Evolutionary conservation across 2,329 filamentous ascomycete genomes (phyloP).

Genomic region (Aspergillus ochraceus): DNA sequence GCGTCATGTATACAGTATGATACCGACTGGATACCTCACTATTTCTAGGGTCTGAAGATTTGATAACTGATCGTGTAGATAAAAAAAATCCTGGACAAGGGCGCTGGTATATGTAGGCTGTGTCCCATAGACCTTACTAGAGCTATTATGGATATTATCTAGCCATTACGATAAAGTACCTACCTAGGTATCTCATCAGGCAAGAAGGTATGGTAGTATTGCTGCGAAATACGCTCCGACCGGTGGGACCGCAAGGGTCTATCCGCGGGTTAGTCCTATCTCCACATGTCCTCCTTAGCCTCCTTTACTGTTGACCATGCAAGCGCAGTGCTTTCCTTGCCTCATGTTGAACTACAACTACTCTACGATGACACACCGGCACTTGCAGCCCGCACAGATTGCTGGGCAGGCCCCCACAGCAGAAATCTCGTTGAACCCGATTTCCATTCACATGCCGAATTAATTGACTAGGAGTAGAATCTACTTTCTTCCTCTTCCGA

Average conservation of each 20-base stretch:
- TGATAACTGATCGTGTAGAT: too few relatives aligned
- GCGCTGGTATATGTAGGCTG: not conserved
- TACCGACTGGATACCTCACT: not conserved
- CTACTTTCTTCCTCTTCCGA: slow-evolving; percentile 7
- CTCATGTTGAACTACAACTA: not conserved
- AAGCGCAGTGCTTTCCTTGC: too few relatives aligned
- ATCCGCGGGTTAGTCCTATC: not conserved
- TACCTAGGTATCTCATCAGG: too few relatives aligned
- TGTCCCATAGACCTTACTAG: not conserved
- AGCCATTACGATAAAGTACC: too few relatives aligned
- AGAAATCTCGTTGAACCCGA: not conserved
- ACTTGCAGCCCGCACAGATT: not conserved
- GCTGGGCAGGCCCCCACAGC: not conserved
- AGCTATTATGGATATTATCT: too few relatives aligned
- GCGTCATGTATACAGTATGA: slow-evolving; percentile 1
- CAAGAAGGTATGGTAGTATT: too few relatives aligned
- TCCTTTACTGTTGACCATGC: too few relatives aligned
- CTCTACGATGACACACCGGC: not conserved
- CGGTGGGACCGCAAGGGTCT: not conserved
- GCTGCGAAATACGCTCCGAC: not conserved
- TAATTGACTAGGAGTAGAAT: not conserved
- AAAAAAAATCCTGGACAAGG: too few relatives aligned
- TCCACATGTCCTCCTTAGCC: not conserved
- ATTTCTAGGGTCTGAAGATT: too few relatives aligned
- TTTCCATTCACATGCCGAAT: not conserved